Conservation (phyloP, 2,329 filamentous ascomycete species). For the Bipolaris zeicola region DNA sequence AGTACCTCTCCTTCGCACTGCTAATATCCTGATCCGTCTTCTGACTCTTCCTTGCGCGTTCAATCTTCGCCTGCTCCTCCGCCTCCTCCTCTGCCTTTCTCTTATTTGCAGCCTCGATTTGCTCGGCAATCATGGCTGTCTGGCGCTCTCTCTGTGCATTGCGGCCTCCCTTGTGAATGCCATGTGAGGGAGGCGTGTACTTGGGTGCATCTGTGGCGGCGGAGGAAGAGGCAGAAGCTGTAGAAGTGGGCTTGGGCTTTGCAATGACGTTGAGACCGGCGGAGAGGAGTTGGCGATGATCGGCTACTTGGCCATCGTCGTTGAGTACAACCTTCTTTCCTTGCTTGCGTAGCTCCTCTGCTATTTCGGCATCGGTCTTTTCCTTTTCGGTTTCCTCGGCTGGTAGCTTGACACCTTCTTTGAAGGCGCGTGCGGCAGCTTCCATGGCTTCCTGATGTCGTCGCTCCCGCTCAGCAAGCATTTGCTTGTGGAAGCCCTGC, state of each 20-base stretch:
- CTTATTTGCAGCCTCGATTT: constrained; percentile 75
- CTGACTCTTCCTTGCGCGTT: constrained; percentile 72
- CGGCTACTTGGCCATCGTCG: constrained; percentile 81
- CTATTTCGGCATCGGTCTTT: constrained; percentile 66
- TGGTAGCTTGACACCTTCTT: constrained; percentile 41
- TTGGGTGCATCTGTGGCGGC: constrained; percentile 13
- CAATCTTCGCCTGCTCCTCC: constrained; percentile 66
- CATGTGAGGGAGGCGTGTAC: constrained; percentile 8
- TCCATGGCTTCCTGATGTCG: constrained; percentile 72
- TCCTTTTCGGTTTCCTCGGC: constrained; percentile 37
- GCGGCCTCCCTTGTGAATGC: constrained; percentile 51
- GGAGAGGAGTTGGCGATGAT: constrained; percentile 78
- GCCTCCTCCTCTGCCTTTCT: constrained; percentile 71
- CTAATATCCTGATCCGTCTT: constrained; percentile 79
- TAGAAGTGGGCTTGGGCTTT: constrained; percentile 60
- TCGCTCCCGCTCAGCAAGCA: constrained; percentile 73
- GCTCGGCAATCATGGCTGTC: constrained; percentile 77
- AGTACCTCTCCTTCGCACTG: constrained; percentile 78
- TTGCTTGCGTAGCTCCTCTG: constrained; percentile 68
- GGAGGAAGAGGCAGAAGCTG: constrained; percentile 27
- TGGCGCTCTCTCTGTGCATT: constrained; percentile 76
- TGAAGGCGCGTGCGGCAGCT: constrained; percentile 60
- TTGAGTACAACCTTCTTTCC: constrained; percentile 72
- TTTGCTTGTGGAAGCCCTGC: constrained; percentile 76
- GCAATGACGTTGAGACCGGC: constrained; percentile 76